Base-by-base conservation (phyloP, 2,329 filamentous ascomycete species). In the Colletotrichum sp. region DNA sequence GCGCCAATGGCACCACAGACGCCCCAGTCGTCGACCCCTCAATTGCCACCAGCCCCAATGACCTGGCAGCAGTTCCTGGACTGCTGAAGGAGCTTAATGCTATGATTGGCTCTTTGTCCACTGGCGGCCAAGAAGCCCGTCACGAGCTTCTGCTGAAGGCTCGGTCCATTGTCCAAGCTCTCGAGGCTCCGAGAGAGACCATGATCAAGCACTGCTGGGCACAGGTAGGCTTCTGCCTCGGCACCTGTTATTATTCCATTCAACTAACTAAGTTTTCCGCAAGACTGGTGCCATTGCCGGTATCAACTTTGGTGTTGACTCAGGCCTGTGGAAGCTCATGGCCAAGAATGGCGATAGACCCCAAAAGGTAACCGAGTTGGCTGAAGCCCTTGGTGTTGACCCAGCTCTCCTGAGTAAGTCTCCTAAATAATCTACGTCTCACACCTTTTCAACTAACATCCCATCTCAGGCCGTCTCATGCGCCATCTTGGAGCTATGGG, bases 151-250 rank as follows among this genome's bases (percentile, higher is more conserved):
- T 84, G 16, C 76, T 80, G 2, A 82, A 84, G 71, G 85, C 85
- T 2, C 81, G 83, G n/a, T 76, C 78, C 1, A 83, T 36, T 80
- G 81, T 73, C 8, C 71, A 73, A 32, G 82, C 85, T 0, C 80
- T 87, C 0, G 87, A 89, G 77, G 88, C 86, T 0, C 88, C 88
- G 0, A 82, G 87, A 8, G 88, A 89, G 79, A 86, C 87, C 0
- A 88, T 89, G 82, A 83, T 88, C 69, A 82, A 85, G 70, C 86
- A 88, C 60, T 82, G 80, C 76, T 89, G 87, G 86, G 86, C 85
- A 0, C 83, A 89, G 82, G 83, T 83, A 78, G 72, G 79, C 61
- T 39, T 25, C 8, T 64, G 12, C 22, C 15, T 12, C 55, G n/a
- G 25, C 12, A 4, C 8, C 9, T 16, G 2, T 5, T 8, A 0